phyloP scores from a whole-genome alignment of 495 filamentous ascomycete species.

The Gamarada debralockiae region DNA sequence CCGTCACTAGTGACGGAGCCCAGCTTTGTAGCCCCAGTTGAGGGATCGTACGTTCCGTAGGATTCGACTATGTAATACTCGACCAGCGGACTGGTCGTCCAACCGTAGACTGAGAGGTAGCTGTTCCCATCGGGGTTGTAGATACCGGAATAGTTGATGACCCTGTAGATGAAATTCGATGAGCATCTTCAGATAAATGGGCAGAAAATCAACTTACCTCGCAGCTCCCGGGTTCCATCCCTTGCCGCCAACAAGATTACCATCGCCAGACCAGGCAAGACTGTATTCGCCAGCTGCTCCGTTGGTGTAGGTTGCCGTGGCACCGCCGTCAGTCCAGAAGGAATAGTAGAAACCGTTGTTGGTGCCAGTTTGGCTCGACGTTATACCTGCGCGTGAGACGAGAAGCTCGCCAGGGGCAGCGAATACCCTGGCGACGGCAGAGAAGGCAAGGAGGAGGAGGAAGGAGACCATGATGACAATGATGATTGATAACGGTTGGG shows the following conservation, averaged over 20 bases:
- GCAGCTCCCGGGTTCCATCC: slow-evolving; percentile 17
- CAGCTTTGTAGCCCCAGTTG: slow-evolving; percentile 40
- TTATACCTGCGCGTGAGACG: not conserved
- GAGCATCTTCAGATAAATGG: not conserved
- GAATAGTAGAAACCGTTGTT: slow-evolving; percentile 55
- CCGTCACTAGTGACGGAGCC: slow-evolving; percentile 58
- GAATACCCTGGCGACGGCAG: slow-evolving; percentile 2
- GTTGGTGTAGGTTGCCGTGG: slow-evolving; percentile 56
- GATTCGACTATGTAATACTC: slow-evolving; percentile 60
- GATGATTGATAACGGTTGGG: no score
- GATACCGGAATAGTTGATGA: slow-evolving; percentile 42
- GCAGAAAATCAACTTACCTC: slow-evolving; percentile 28
- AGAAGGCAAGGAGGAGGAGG: not conserved
- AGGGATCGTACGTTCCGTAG: slow-evolving; percentile 54
- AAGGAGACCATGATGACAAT: slow-evolving; percentile 7
- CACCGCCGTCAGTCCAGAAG: slow-evolving; percentile 59
- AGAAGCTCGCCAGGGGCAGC: slow-evolving; percentile 1
- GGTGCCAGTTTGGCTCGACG: slow-evolving; percentile 6
- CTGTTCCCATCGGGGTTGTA: slow-evolving; percentile 43
- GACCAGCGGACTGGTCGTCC: slow-evolving; percentile 52
- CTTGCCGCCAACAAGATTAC: slow-evolving; percentile 62
- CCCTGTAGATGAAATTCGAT: not conserved
- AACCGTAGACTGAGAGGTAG: slow-evolving; percentile 58
- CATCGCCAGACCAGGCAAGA: slow-evolving; percentile 51
- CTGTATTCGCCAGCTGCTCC: slow-evolving; percentile 51